These are phyloP conservation scores for Ophiostoma novo-ulmi DNA, from an alignment of 2,329 filamentous ascomycete genomes.

Conservation along the genomic window DNA sequence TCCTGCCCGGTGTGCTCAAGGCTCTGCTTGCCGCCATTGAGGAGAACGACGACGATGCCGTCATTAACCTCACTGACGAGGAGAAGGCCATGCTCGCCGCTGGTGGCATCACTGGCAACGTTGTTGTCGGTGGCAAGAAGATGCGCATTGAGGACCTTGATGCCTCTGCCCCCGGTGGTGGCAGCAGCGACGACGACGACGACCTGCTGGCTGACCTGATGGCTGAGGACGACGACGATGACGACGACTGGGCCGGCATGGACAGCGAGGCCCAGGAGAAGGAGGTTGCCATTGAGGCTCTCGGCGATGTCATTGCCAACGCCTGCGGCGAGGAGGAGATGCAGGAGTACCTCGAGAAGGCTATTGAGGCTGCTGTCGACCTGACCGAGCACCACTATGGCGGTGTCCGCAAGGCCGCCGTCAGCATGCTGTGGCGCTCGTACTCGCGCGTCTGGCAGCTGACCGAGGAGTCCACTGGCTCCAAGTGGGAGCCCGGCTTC, in stretches of 20 bases:
- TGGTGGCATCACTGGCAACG: slow-evolving; percentile 18
- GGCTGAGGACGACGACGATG: slow-evolving; percentile 61
- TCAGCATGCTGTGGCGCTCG: slow-evolving; percentile 87
- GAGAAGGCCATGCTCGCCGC: slow-evolving; percentile 65
- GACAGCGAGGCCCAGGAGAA: slow-evolving; percentile 84
- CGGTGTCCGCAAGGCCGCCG: slow-evolving; percentile 84
- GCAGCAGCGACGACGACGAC: slow-evolving; percentile 43
- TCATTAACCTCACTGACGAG: slow-evolving; percentile 68
- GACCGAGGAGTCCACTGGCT: slow-evolving; percentile 69
- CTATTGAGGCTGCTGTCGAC: slow-evolving; percentile 72
- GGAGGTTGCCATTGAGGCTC: slow-evolving; percentile 91
- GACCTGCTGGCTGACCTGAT: slow-evolving; percentile 48
- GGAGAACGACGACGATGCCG: slow-evolving; percentile 81
- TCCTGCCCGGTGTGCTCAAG: slow-evolving; percentile 71
- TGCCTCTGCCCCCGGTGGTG: slow-evolving; percentile 37
- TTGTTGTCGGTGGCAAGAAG: slow-evolving; percentile 60
- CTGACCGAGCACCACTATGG: slow-evolving; percentile 87
- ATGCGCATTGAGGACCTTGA: slow-evolving; percentile 65
- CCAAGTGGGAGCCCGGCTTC: slow-evolving; percentile 86
- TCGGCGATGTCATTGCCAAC: slow-evolving; percentile 87
- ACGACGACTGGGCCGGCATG: slow-evolving; percentile 82
- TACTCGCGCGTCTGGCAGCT: slow-evolving; percentile 88
- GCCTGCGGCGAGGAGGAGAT: slow-evolving; percentile 68
- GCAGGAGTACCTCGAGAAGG: slow-evolving; percentile 81
- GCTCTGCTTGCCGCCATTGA: slow-evolving; percentile 79